Evolutionary conservation across 805 yeast species (phyloP).

Genomic region (Lipomyces lipofer): DNA sequence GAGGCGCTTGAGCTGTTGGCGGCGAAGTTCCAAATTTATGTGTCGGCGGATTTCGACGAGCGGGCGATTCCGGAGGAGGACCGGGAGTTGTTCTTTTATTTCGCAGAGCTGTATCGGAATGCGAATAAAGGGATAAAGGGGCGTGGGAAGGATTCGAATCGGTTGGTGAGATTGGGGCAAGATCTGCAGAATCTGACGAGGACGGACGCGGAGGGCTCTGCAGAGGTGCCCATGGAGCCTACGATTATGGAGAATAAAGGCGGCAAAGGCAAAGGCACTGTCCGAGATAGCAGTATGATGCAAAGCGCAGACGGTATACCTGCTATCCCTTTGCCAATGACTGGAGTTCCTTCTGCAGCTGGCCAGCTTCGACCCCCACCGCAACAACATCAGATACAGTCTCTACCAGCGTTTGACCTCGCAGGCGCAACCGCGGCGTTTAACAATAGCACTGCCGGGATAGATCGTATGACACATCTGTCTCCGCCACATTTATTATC

Average conservation of each 20-base stretch:
- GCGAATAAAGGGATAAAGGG: constrained; percentile 91
- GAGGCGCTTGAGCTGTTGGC: constrained; percentile 69
- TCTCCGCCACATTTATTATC: too few relatives aligned
- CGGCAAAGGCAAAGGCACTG: background rate
- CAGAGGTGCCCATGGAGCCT: constrained; percentile 37
- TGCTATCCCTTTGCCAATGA: background rate
- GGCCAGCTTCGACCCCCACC: background rate
- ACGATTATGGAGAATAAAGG: background rate
- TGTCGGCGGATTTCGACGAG: constrained; percentile 30
- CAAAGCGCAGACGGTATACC: background rate
- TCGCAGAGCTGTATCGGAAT: constrained; percentile 79
- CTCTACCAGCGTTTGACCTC: background rate
- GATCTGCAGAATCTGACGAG: constrained; percentile 35
- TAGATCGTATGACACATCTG: too few relatives aligned
- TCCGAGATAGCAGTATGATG: background rate
- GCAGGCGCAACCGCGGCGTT: background rate
- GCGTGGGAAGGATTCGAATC: constrained; percentile 60
- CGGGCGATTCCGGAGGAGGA: constrained; percentile 59
- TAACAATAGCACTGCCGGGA: too few relatives aligned
- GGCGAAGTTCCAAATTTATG: constrained; percentile 42
- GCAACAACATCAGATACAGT: background rate
- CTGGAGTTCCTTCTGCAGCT: background rate
- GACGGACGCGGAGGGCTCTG: constrained; percentile 45
- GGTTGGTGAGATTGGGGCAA: constrained; percentile 16
- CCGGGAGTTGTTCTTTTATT: constrained; percentile 68